phyloP scores from a whole-genome alignment of 768 basidiomycete genomes.

The Lactifluus pinguis region DNA sequence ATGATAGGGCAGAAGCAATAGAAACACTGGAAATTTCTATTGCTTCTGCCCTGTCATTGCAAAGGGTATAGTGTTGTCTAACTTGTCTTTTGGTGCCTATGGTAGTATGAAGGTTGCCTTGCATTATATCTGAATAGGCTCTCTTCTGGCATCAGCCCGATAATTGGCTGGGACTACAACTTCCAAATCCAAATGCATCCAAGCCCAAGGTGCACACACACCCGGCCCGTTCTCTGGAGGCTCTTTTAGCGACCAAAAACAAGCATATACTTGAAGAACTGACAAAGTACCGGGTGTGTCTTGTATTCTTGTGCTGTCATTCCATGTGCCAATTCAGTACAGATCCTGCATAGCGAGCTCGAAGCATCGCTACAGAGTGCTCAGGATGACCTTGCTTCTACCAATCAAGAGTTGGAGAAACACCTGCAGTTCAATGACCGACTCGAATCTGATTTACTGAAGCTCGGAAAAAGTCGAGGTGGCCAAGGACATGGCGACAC shows the following conservation, averaged over 20 bases:
- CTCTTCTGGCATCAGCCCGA: too few relatives aligned
- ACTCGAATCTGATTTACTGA: slow-evolving; percentile 84
- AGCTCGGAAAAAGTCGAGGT: slow-evolving; percentile 48
- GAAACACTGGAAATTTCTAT: too few relatives aligned
- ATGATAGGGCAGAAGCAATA: too few relatives aligned
- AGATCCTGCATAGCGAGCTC: slow-evolving; percentile 82
- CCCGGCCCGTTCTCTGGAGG: slow-evolving; percentile 78
- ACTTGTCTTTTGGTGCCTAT: too few relatives aligned
- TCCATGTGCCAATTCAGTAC: not conserved
- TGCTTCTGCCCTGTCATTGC: too few relatives aligned
- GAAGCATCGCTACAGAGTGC: slow-evolving; percentile 54
- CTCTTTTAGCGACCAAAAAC: slow-evolving; percentile 88
- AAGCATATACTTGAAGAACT: slow-evolving; percentile 87
- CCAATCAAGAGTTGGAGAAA: slow-evolving; percentile 62
- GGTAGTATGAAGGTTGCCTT: too few relatives aligned
- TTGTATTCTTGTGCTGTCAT: not conserved
- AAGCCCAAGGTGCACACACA: slow-evolving; percentile 72
- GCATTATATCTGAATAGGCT: too few relatives aligned
- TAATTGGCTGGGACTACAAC: slow-evolving; percentile 44
- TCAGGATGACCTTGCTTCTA: slow-evolving; percentile 47
- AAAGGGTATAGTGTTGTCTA: too few relatives aligned
- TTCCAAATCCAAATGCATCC: slow-evolving; percentile 85
- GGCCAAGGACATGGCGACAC: slow-evolving; percentile 20
- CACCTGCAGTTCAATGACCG: slow-evolving; percentile 78
- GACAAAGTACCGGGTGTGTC: slow-evolving; percentile 74